Conservation (phyloP, 2,329 filamentous ascomycete species). For the Leptodontidium sp. region DNA sequence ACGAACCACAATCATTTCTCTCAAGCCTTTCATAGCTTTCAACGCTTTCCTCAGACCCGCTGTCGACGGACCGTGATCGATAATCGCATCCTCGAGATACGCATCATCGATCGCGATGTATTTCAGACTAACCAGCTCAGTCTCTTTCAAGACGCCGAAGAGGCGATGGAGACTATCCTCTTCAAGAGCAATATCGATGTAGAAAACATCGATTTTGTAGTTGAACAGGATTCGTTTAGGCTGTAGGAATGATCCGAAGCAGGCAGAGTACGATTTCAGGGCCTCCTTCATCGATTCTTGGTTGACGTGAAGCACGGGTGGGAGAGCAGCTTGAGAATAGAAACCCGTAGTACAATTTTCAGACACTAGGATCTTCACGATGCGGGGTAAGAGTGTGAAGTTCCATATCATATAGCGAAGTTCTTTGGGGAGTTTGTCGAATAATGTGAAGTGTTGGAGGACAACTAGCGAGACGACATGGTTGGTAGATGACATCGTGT, state of each 20-base stretch:
- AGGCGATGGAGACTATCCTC: constrained; percentile 15
- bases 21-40: constrained; percentile 22
- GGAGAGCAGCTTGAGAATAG: constrained; percentile 16
- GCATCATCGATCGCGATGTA: constrained; percentile 21
- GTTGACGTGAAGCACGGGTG: not conserved
- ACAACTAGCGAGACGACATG: constrained; percentile 3
- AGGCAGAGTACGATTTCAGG: not conserved
- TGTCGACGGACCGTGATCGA: not conserved
- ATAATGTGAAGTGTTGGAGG: constrained; percentile 24
- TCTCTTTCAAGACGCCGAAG: constrained; percentile 10
- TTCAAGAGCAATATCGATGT: constrained; percentile 13
- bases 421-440: constrained; percentile 27
- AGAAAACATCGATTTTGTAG: constrained; percentile 25
- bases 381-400: constrained; percentile 23
- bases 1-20: constrained; percentile 22
- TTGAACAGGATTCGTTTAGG: constrained; percentile 18
- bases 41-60: constrained; percentile 19
- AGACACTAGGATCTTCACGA: constrained; percentile 22
- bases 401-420: constrained; percentile 29
- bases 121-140: constrained; percentile 14
- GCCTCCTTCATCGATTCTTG: not conserved
- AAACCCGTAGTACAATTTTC: not conserved
- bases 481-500: constrained; percentile 2
- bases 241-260: constrained; percentile 12
- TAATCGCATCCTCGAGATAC: not conserved